Conservation (phyloP, 192 early-diverging fungal species). For the Backusella tuberculispora region DNA sequence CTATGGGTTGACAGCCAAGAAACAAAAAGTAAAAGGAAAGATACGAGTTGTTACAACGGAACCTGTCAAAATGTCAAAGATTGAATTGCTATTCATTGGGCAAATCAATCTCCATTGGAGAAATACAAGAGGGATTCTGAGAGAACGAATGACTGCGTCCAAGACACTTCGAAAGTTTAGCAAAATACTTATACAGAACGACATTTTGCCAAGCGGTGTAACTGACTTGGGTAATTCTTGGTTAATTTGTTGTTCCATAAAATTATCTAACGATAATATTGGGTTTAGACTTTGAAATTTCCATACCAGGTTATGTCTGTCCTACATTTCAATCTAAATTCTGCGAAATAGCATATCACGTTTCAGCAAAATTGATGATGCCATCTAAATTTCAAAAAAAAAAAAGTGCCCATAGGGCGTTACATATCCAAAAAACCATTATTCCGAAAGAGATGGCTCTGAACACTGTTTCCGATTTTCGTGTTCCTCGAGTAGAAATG, state of each 20-base stretch:
- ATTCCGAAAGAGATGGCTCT: constrained; percentile 35
- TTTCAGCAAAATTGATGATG: constrained; percentile 29
- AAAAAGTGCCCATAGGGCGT: constrained; percentile 1
- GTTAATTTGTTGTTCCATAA: not conserved
- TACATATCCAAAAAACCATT: constrained; percentile 31
- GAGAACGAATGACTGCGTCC: constrained; percentile 25
- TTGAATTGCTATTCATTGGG: constrained; percentile 41
- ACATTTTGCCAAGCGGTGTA: constrained; percentile 30
- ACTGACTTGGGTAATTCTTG: constrained; percentile 28
- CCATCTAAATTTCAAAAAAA: constrained; percentile 32
- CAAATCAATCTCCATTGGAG: constrained; percentile 31
- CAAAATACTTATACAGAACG: constrained; percentile 31
- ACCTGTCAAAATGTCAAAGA: constrained; percentile 25
- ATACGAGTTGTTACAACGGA: constrained; percentile 36
- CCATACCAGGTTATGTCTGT: constrained; percentile 36
- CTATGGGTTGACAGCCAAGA: constrained; percentile 29
- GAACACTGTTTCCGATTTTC: constrained; percentile 24
- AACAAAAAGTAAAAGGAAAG: constrained; percentile 42
- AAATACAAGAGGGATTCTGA: constrained; percentile 23
- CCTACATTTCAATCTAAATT: constrained; percentile 31
- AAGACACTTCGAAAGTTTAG: constrained; percentile 30
- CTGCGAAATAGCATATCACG: constrained; percentile 22
- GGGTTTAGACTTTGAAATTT: constrained; percentile 32
- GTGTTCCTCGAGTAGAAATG: constrained; percentile 32
- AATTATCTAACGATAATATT: not conserved